A percentile compares a stretch with the other conserved stretches of the same genome.
Evolutionary conservation across 2,329 filamentous ascomycete species (phyloP).

Genomic region (Clathrospora elynae): DNA sequence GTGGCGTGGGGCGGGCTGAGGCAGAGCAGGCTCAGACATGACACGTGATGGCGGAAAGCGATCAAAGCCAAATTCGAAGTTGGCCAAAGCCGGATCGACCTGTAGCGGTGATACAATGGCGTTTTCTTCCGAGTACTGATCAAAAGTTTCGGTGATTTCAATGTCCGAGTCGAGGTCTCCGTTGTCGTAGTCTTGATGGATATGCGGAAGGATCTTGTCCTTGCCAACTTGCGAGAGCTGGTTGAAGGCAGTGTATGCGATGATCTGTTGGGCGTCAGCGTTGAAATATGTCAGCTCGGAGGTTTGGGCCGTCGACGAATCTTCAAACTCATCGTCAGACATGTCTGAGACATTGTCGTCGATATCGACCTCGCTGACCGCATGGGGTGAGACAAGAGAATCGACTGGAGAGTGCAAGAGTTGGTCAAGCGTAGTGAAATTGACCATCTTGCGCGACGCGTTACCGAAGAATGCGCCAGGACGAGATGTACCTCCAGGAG

Average conservation of each 20-base stretch:
- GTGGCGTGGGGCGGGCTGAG: no score
- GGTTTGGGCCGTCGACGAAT: not conserved
- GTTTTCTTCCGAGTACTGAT: no score
- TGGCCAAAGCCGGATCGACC: no score
- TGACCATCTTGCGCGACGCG: not conserved
- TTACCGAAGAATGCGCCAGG: not conserved
- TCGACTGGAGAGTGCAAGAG: not conserved
- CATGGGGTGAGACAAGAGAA: no score
- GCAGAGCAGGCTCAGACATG: no score
- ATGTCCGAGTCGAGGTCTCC: not conserved
- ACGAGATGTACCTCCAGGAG: not conserved
- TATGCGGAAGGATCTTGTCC: not conserved
- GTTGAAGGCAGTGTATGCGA: slow-evolving; percentile 11
- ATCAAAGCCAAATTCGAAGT: no score
- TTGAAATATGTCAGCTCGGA: slow-evolving; percentile 8
- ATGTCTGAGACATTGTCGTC: slow-evolving; percentile 4
- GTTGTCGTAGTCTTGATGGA: slow-evolving; percentile 2
- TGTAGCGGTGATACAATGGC: no score
- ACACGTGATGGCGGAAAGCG: no score
- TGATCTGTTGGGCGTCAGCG: slow-evolving; percentile 6
- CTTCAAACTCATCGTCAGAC: not conserved
- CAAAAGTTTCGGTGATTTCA: no score
- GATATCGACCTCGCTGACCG: not conserved
- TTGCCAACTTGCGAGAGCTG: slow-evolving; percentile 5
- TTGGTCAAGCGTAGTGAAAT: not conserved